Base-by-base conservation (phyloP, 2,329 filamentous ascomycete species). In the Penicillium psychrosexuale region DNA sequence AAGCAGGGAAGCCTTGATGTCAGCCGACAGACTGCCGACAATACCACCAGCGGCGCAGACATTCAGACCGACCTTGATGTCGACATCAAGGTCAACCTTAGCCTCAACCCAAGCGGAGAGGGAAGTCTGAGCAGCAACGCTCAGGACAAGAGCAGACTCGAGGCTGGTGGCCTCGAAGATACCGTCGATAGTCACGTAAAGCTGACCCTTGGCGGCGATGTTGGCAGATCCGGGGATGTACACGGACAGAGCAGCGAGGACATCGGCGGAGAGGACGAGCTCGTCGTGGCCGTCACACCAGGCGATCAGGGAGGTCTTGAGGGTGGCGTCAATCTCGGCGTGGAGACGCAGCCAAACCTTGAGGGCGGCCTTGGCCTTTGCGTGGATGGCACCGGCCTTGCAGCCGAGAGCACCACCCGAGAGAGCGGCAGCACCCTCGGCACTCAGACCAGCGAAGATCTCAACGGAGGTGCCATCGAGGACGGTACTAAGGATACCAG, bases 171-270 rank as follows among this genome's bases (percentile, higher is more conserved):
- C 51, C 22, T 58, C 50, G 50, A 71, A 67, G 55, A 74, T 71
- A 68, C 72, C 72, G 15, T 73, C 70, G 19, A 73, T 33, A 40
- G 66, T 71, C 39, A 73, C 70, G 48, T 63, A 67, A 47, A 74
- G 64, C n/a, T 67, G 64, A 38, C 66, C 70, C 63, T 72, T 64
- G 47, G 72, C 70, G 47, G 72, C 71, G 44, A 72, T 63, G 24
- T 67, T 62, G 36, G 70, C 66, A 46, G 63, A 68, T 22, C 60
- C 61, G 42, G 72, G 72, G 48, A 72, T 62, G 59, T 70, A 71
- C 44, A 72, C 58, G n/a, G 68, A 58, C 22, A 74, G 61, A 39
- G 65, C 66, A 50, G 71, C 69, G 34, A 64, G 57, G 36, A 68
- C 59, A 22, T 71, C 65, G 19, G 64, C 54, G 22, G 61, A 62